Evolutionary conservation across 2,329 filamentous ascomycete species (phyloP), one percentile per base, ranked within the genome.

Genomic region (Massarina eburnea): DNA sequence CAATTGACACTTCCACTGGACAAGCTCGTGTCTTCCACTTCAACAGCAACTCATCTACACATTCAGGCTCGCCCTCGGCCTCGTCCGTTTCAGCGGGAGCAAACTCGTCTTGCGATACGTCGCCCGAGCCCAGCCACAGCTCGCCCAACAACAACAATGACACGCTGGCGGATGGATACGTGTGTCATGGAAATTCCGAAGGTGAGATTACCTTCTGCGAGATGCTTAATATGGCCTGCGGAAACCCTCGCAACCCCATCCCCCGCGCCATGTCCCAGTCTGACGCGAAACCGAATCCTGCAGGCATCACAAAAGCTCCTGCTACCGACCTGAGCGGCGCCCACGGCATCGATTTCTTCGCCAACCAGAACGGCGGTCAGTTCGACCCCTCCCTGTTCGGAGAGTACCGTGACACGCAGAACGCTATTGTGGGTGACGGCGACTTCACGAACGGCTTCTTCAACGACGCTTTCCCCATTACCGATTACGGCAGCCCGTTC

Each of bases 321-420:
- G 55, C 57, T 32, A 48, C 61, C 45, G 49, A 59, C 33, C 22
- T 47, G 35, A 38, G 35, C 35, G 22, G 12, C 8, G 66, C 71
- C 41, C 72, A 81, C 42, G 81, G 81, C 56, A 78, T 90, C 58
- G 85, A 89, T 66, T 91, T 86, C 82, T 76, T 94, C 39, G 80
- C 84, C 30, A 85, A 86, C 59, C 88, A 95, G 66, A 92, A 91
- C 59, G 85, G 86, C 46, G 89, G 89, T 45, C 84, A 88, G 53
- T 96, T 97, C 61, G 91, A 97, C 51, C 92, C 94, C 0, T 84
- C 94, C 44, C 78, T 97, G 4, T 97, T 96, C 68, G 89, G 88
- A 43, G 89, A 91, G 58, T 97, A 96, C 71, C 85, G 94, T 41
- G 94, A 99, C 63, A 85, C 90, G 0, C 89, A 95, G 61, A 88